Evolutionary conservation across 83 land plant genomes (phyloP).

Genomic region (Diphasiastrum complanatum): DNA sequence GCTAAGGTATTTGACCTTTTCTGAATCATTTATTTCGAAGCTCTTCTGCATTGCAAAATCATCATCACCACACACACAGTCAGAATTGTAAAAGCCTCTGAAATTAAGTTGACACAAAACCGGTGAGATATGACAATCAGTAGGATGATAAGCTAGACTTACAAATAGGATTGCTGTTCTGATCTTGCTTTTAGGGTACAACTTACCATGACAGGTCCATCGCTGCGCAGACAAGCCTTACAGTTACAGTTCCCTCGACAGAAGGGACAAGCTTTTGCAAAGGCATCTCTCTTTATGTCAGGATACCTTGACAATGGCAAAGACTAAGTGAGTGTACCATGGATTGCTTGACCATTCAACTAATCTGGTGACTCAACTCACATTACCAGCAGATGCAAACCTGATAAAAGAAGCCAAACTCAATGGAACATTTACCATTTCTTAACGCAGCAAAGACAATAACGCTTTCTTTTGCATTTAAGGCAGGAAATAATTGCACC

Average conservation of each 20-base stretch:
- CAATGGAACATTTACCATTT: conserved; percentile 33
- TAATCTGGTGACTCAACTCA: too few species aligned
- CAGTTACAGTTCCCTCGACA: conserved; percentile 73
- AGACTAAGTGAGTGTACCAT: neutral
- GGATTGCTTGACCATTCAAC: too few species aligned
- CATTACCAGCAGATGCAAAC: too few species aligned
- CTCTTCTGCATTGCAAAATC: too few species aligned
- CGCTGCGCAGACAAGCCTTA: conserved; percentile 44
- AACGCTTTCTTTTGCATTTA: conserved; percentile 49
- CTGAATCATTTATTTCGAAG: neutral
- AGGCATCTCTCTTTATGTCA: conserved; percentile 43
- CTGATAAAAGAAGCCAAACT: too few species aligned
- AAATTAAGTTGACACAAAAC: too few species aligned
- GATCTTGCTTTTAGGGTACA: neutral
- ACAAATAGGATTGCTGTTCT: neutral
- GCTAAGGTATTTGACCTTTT: conserved; percentile 5
- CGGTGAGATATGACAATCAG: too few species aligned
- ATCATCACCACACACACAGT: too few species aligned
- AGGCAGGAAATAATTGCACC: conserved; percentile 42
- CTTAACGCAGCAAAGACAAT: conserved; percentile 52
- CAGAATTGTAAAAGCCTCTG: too few species aligned
- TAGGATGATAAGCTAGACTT: too few species aligned
- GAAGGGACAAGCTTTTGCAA: conserved; percentile 54
- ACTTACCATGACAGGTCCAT: conserved; percentile 27
- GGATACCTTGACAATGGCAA: conserved; percentile 49